Percentiles rank a stretch among this genome's conserved stretches.
These are phyloP conservation scores for Tulasnella sp. DNA, from an alignment of 768 basidiomycete genomes.

Conservation along the genomic window DNA sequence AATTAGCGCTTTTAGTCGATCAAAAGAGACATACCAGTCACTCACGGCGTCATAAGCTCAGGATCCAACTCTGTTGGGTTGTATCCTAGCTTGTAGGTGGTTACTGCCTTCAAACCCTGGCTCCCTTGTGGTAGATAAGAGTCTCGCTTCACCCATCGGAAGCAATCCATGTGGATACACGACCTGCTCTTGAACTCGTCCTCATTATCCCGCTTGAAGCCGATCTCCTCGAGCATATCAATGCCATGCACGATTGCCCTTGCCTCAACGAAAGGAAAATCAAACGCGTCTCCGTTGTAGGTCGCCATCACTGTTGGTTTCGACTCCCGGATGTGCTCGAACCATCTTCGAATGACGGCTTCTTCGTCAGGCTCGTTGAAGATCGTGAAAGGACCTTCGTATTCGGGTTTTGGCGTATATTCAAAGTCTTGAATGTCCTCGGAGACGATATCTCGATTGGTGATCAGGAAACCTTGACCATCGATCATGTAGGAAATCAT, in stretches of 20 bases:
- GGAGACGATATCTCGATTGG: slow-evolving; percentile 92
- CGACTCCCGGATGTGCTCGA: slow-evolving; percentile 84
- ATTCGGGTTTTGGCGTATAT: slow-evolving; percentile 96
- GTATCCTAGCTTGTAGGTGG: slow-evolving; percentile 90
- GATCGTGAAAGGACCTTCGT: slow-evolving; percentile 89
- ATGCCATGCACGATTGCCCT: slow-evolving; percentile 80
- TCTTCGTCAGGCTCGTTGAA: slow-evolving; percentile 93
- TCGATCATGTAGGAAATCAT: slow-evolving; percentile 99
- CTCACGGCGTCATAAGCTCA: slow-evolving; percentile 97
- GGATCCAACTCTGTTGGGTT: slow-evolving; percentile 96
- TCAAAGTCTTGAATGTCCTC: slow-evolving; percentile 99
- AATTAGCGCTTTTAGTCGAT: no score
- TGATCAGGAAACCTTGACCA: slow-evolving; percentile 94
- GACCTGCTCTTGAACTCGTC: slow-evolving; percentile 89
- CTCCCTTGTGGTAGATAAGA: slow-evolving; percentile 97
- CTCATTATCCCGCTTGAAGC: slow-evolving; percentile 86
- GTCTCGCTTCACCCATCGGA: slow-evolving; percentile 99
- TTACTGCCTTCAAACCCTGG: slow-evolving; percentile 97
- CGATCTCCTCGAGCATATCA: slow-evolving; percentile 94
- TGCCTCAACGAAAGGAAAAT: slow-evolving; percentile 92
- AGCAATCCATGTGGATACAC: slow-evolving; percentile 98
- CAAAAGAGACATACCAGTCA: no score
- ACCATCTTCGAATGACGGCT: slow-evolving; percentile 74
- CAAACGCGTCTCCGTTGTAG: slow-evolving; percentile 99
- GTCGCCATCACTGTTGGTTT: slow-evolving; percentile 97